These are phyloP conservation scores for Hanseniaspora mollemarum DNA, from an alignment of 805 yeast genomes.

Conservation along the genomic window DNA sequence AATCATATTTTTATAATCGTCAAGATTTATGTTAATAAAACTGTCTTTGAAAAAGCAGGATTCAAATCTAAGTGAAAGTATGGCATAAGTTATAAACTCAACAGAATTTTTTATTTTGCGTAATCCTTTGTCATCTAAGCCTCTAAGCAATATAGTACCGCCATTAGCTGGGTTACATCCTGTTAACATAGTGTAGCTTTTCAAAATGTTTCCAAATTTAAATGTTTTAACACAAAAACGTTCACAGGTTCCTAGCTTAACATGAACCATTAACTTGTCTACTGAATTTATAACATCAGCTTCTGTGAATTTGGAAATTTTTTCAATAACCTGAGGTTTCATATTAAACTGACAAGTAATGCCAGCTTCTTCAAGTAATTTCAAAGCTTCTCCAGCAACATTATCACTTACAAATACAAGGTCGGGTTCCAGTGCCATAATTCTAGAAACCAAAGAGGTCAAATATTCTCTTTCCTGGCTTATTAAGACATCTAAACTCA, in stretches of 20 bases:
- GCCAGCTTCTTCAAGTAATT: conserved; percentile 57
- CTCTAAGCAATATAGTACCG: conserved; percentile 77
- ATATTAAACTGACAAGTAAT: conserved; percentile 72
- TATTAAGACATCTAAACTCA: conserved; percentile 70
- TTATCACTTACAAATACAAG: conserved; percentile 66
- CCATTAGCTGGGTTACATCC: conserved; percentile 71
- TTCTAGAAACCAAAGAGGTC: conserved; percentile 66
- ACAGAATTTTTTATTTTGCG: conserved; percentile 63
- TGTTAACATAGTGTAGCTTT: conserved; percentile 65
- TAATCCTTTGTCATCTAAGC: conserved; percentile 51
- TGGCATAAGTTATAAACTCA: conserved; percentile 67
- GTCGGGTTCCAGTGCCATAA: conserved; percentile 65
- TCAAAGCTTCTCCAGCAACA: conserved; percentile 72
- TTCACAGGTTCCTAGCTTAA: conserved; percentile 66
- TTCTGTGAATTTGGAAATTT: conserved; percentile 65
- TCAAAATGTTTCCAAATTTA: conserved; percentile 42
- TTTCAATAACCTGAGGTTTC: conserved; percentile 68
- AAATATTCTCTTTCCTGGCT: conserved; percentile 83
- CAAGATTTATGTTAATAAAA: conserved; percentile 41
- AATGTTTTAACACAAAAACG: conserved; percentile 60
- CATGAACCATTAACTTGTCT: conserved; percentile 64
- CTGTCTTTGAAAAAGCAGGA: conserved; percentile 61
- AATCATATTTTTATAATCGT: conserved; percentile 27
- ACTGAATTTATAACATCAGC: conserved; percentile 80
- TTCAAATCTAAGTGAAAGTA: conserved; percentile 72